Percentiles rank a stretch among this genome's conserved stretches.
Conservation (phyloP, 352 stramenopile species). For the Pythium dissimile region DNA sequence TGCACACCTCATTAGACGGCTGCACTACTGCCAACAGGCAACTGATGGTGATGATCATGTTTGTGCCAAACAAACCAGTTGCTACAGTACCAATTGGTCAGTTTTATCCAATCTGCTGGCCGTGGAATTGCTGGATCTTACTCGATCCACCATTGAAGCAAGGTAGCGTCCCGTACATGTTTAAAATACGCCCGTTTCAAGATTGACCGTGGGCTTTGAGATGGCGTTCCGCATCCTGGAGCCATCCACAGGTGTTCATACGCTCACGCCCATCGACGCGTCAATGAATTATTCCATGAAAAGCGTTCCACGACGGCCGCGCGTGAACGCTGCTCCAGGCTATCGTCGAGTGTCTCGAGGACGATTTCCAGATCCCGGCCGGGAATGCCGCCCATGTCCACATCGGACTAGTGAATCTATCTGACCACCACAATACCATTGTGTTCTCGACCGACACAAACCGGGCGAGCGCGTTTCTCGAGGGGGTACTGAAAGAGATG, state of each 20-base stretch:
- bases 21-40: too few species aligned
- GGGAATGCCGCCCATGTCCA: conserved; percentile 24
- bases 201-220: conserved; percentile 31
- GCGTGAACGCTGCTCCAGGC: conserved; percentile 22
- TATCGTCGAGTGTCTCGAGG: too few species aligned
- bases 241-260: too few species aligned
- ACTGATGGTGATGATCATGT: too few species aligned
- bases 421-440: not conserved
- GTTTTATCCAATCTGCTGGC: too few species aligned
- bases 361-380: conserved; percentile 24
- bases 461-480: conserved; percentile 11
- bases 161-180: too few species aligned
- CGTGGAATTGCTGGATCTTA: too few species aligned
- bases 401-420: conserved; percentile 15
- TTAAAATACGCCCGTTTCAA: too few species aligned
- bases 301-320: conserved; percentile 19
- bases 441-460: not conserved
- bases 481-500: conserved; percentile 22
- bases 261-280: conserved; percentile 13
- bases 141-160: too few species aligned
- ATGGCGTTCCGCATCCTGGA: conserved; percentile 30
- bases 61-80: too few species aligned
- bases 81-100: too few species aligned
- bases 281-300: conserved; percentile 28
- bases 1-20: too few species aligned